These are phyloP conservation scores for Pouteria glomerata DNA, from an alignment of 148 eudicot species.

Conservation along the genomic window DNA sequence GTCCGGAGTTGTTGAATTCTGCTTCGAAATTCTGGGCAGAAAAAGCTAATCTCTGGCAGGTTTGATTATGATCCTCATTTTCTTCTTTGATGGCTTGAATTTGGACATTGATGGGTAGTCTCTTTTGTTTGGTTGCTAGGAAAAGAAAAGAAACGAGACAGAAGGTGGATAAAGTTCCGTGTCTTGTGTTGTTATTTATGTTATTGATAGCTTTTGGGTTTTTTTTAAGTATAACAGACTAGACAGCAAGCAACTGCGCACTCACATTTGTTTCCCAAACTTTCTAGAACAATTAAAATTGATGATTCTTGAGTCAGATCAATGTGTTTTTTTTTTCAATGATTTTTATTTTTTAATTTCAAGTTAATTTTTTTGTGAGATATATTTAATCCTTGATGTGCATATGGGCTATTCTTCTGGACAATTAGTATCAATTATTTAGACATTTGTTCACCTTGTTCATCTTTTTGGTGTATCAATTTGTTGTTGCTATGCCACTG, in stretches of 20 bases:
- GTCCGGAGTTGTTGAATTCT: constrained; percentile 39
- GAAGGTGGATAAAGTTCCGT: background rate
- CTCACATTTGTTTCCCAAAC: background rate
- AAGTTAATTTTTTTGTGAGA: background rate
- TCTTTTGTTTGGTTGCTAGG: constrained; percentile 5
- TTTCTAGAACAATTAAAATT: no score
- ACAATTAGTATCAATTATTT: background rate
- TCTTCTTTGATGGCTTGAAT: background rate
- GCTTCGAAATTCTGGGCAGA: constrained; percentile 64
- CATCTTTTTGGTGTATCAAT: background rate
- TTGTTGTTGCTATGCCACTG: background rate
- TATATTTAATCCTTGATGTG: background rate
- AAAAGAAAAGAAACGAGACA: background rate
- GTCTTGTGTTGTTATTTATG: no score
- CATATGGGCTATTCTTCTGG: background rate
- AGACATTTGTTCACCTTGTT: background rate
- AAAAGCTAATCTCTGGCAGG: constrained; percentile 62
- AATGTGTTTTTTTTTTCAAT: background rate
- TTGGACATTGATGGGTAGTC: background rate
- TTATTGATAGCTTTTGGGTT: background rate
- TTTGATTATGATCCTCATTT: constrained; percentile 5
- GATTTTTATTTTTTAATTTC: background rate
- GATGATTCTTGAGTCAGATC: no score
- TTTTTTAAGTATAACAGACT: background rate
- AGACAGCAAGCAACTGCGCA: background rate